Evolutionary conservation across 441 rosid species (phyloP), one percentile per base, ranked within the genome.

Genomic region (Capsella rubella): DNA sequence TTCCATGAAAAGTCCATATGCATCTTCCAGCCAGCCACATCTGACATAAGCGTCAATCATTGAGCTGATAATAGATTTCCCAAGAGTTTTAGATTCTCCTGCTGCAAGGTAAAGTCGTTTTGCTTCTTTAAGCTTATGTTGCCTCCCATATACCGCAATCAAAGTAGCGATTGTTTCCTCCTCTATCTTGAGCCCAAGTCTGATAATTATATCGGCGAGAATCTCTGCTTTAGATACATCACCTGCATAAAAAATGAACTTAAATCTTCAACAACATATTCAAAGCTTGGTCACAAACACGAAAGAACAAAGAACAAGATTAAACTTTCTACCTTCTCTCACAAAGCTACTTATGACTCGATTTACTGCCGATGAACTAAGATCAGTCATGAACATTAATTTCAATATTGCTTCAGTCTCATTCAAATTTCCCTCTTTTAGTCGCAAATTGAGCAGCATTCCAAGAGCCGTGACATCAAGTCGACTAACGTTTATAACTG

Each of bases 1-100:
- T 73, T 85, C 89, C 77, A 74, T 82, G 77, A 87, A 90, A 64
- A 90, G 83, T 11, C 29, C 77, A 84, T 81, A 84, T 35, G 92
- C 93, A 46, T 82, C 88, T 72, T 83, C 86, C 57, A 86, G 77
- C 85, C 84, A 84, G 71, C 87, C 84, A 72, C 87, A 87, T 83
- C 84, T 89, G 54, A 73, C 81, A 78, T 87, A 89, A 62, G 86
- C 87, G 76, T 85, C 88, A 59, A 89, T 83, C 90, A 92, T 89
- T 71, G 95, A 78, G 62, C 79, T 86, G 67, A 83, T 64, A 65
- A 84, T 79, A 37, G 81, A 76, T 74, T 81, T 86, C 56, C 86
- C 83, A 34, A 50, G 68, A 55, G 29, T 67, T 69, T 77, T 77
- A 78, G 85, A 85, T 80, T 80, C 89, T 54, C 77, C 73, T 50